phyloP scores from a whole-genome alignment of 2,329 filamentous ascomycete species.

The Sporothrix schenckii region DNA sequence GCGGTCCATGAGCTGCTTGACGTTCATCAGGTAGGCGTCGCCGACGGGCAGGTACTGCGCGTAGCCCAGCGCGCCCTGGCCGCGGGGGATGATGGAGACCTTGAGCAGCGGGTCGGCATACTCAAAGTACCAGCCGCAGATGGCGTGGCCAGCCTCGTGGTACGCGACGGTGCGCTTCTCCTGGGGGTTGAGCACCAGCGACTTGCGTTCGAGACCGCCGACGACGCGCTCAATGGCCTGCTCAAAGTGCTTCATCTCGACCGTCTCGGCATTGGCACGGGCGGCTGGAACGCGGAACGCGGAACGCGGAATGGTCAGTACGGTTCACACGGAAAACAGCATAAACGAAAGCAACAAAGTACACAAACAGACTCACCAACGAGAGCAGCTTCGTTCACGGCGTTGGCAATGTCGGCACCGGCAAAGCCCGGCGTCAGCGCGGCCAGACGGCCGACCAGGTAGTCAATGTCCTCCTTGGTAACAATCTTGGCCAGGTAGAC shows the following conservation, averaged over 20 bases:
- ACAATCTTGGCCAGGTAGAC: conserved; percentile 95
- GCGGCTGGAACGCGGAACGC: too few relatives aligned
- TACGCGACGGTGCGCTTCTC: conserved; percentile 72
- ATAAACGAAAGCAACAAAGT: conserved; percentile 3
- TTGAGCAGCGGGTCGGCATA: conserved; percentile 97
- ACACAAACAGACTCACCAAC: conserved; percentile 68
- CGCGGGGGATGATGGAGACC: conserved; percentile 97
- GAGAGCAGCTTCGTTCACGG: conserved; percentile 94
- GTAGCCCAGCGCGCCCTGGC: conserved; percentile 90
- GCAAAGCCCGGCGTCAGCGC: conserved; percentile 95
- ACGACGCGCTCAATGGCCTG: conserved; percentile 97
- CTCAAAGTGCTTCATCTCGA: conserved; percentile 91
- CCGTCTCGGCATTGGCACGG: conserved; percentile 74
- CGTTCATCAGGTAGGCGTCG: conserved; percentile 94
- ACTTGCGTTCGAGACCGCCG: conserved; percentile 96
- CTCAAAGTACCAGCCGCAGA: conserved; percentile 97
- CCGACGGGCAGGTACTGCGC: conserved; percentile 92
- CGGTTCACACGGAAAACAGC: background rate
- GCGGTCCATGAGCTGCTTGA: conserved; percentile 94
- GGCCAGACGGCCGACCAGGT: conserved; percentile 83
- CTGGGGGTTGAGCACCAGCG: conserved; percentile 84
- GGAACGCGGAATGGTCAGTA: background rate
- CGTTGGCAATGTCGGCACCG: conserved; percentile 97
- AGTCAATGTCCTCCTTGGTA: conserved; percentile 85
- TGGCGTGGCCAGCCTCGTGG: conserved; percentile 88